Evolutionary conservation across 805 yeast genomes (phyloP), one percentile per base, ranked within the genome.

Genomic region (Ogataea ramenticola): DNA sequence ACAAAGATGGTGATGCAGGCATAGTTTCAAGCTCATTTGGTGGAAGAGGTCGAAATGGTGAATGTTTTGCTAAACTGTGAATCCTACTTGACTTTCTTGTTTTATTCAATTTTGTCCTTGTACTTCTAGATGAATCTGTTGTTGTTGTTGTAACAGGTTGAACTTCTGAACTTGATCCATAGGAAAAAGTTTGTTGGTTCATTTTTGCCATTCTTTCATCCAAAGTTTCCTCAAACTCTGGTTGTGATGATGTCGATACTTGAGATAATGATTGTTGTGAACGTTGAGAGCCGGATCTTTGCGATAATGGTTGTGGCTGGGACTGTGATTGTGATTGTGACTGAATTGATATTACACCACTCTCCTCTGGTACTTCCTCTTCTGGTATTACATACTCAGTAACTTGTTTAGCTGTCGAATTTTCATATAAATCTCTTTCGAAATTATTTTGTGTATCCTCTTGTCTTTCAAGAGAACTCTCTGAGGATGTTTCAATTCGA

Each of bases 1-100:
- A 11, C 4, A 31, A 39, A 12, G 41, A 29, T 17, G 41, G 35
- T 19, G 41, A 39, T 20, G 21, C 17, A 16, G 41, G 41, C 41
- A 39, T 39, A 15, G 26, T 24, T 3, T 39, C 41, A 19, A 39
- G 19, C 12, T 11, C 10, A 39, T 16, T 39, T 5, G 41, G 41
- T n/a, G 34, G 35, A 8, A 22, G 27, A 7, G 30, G 26, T 17
- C 29, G 29, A 20, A 24, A 30, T 11, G 27, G 35, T 29, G 26
- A 26, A 20, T 20, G 39, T 22, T 22, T 26, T 16, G n/a, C 7
- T 5, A 31, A 26, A 17, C 33, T 37, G 16, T 24, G 40, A 17
- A 22, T 17, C 16, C 21, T 24, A 27, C 10, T 16, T 3, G 29
- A 4, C 19, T 36, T 36, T 26, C n/a, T 37, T 17, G 37, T 14